phyloP scores from a whole-genome alignment of 2,329 filamentous ascomycete species.

The Myriosclerotinia duriaeana region DNA sequence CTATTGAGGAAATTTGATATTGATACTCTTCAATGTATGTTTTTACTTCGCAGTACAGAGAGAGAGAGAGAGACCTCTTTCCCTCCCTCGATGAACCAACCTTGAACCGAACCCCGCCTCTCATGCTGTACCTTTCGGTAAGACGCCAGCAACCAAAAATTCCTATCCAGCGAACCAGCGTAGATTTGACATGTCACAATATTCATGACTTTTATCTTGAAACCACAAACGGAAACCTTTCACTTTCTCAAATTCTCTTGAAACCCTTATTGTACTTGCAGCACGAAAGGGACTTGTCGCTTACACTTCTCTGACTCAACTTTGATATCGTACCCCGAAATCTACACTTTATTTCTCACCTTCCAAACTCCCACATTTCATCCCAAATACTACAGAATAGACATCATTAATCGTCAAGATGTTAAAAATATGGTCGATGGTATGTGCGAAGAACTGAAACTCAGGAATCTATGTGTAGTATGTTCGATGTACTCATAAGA shows the following conservation, averaged over 20 bases:
- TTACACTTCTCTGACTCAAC: neutral
- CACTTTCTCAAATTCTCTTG: neutral
- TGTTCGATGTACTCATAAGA: neutral
- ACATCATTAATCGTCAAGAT: conserved; percentile 55
- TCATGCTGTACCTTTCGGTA: neutral
- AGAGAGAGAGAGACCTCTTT: neutral
- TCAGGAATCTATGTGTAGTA: neutral
- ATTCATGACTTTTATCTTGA: neutral
- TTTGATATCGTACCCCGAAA: neutral
- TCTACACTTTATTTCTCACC: neutral
- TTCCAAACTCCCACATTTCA: neutral
- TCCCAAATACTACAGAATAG: neutral
- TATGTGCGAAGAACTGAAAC: conserved; percentile 46
- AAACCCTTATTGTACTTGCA: neutral
- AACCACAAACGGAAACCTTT: neutral
- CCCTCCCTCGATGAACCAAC: no score
- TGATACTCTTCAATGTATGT: neutral
- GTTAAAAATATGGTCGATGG: conserved; percentile 99
- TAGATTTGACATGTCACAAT: conserved; percentile 2
- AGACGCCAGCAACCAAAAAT: conserved; percentile 12
- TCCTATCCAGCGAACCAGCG: neutral
- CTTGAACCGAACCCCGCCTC: conserved; percentile 14
- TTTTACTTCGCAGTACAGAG: neutral
- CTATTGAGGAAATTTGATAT: neutral
- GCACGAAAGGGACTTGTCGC: neutral